These are phyloP conservation scores for Penicillium frequentans DNA, from an alignment of 2,329 filamentous ascomycete genomes.

Conservation along the genomic window DNA sequence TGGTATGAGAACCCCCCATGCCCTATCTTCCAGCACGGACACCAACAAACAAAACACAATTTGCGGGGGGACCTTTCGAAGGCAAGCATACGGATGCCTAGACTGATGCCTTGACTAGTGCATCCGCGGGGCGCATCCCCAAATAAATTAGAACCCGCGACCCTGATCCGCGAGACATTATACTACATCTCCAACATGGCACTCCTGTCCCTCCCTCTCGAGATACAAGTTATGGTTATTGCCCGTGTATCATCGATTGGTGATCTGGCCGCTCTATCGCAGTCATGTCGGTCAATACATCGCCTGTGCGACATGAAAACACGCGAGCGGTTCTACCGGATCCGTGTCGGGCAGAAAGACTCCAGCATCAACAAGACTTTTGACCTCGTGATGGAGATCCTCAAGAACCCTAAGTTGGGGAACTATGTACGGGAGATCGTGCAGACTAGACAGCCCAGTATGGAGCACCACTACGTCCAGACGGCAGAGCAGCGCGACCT, in stretches of 20 bases:
- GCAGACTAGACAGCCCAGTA: background rate
- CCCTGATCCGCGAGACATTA: too few species aligned
- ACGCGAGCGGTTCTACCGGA: conserved; percentile 10
- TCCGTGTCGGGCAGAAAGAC: conserved; percentile 1
- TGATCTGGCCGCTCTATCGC: conserved; percentile 1
- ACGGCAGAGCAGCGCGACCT: background rate
- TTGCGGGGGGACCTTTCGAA: too few species aligned
- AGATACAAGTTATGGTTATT: background rate
- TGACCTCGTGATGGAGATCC: conserved; percentile 16
- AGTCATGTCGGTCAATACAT: background rate
- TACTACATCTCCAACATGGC: too few species aligned
- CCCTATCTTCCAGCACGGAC: too few species aligned
- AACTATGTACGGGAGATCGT: conserved; percentile 19
- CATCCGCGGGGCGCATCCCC: too few species aligned
- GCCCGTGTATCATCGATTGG: conserved; percentile 1
- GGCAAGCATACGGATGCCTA: too few species aligned
- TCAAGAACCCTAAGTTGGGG: conserved; percentile 19
- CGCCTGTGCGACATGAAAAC: conserved; percentile 12
- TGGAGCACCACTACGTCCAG: background rate
- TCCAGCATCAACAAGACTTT: conserved; percentile 7
- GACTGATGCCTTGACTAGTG: too few species aligned
- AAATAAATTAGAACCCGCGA: too few species aligned
- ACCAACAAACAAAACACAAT: too few species aligned
- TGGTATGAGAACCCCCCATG: too few species aligned
- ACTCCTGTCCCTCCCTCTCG: too few species aligned